These are phyloP conservation scores for Cladochytrium replicatum DNA, from an alignment of 192 early-diverging fungal genomes.

Conservation along the genomic window DNA sequence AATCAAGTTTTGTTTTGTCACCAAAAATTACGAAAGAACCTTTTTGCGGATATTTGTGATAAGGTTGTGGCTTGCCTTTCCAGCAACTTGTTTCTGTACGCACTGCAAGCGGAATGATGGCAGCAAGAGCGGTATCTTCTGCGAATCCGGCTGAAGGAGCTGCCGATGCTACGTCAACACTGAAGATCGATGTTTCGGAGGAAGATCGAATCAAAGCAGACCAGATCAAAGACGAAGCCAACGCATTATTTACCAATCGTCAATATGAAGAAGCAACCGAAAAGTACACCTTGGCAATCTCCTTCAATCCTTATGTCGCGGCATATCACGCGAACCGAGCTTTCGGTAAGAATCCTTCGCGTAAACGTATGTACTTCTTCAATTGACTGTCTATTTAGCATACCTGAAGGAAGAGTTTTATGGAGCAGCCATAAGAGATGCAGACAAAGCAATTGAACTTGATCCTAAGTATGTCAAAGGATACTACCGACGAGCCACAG, in stretches of 20 bases:
- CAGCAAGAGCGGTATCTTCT: no score
- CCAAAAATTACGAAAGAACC: no score
- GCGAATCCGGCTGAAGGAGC: no score
- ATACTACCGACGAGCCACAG: constrained; percentile 87
- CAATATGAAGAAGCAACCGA: constrained; percentile 82
- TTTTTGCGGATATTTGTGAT: no score
- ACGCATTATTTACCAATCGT: constrained; percentile 53
- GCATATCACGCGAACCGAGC: constrained; percentile 90
- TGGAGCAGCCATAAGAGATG: constrained; percentile 60
- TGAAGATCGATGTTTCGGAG: no score
- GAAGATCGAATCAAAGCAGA: no score
- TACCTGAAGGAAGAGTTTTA: constrained; percentile 80
- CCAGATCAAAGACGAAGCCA: constrained; percentile 59
- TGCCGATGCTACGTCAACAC: no score
- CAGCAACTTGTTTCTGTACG: no score
- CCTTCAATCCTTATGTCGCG: constrained; percentile 67
- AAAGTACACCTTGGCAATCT: constrained; percentile 84
- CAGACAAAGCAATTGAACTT: constrained; percentile 69
- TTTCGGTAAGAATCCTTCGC: constrained; percentile 33
- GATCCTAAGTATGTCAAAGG: constrained; percentile 83
- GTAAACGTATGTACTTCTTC: neutral
- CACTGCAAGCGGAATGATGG: no score
- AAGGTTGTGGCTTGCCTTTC: no score
- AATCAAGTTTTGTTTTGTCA: no score
- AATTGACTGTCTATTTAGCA: constrained; percentile 24